Evolutionary conservation across 768 basidiomycete species (phyloP), one percentile per base, ranked within the genome.

Genomic region (Boletus bicolor): DNA sequence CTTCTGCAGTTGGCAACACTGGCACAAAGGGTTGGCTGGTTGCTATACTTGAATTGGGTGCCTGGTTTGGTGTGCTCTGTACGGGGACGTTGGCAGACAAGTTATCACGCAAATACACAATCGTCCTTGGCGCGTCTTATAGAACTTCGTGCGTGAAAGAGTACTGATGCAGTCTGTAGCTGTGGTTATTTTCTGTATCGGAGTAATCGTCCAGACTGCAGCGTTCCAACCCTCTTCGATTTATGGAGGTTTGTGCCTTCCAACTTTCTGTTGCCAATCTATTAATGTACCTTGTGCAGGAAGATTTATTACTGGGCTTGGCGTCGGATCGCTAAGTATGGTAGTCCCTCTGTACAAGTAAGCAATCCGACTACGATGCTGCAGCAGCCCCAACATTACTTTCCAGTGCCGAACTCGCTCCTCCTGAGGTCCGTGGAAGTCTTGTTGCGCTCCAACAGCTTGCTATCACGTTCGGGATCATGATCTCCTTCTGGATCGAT

Each of bases 361-460:
- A 34, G 67, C 44, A 36, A 44, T 35, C 10, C 15, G n/a, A 7
- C 11, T n/a, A 32, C 17, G 10, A 36, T 26, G 41, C 24, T 21
- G 5, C 15, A 11, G 14, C 36, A 17, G 11, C 7, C 32, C 12
- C 7, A 28, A 26, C 28, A 38, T 44, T 26, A 43, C 32, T 36
- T 55, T 41, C 36, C 39, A 65, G 74, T 59, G 77, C 77, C 39
- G 78, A 81, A 68, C 80, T 90, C 51, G 83, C 86, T 1, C 89
- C 90, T 28, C 87, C 89, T 4, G 90, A 91, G 72, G 87, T 92
- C 15, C 82, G 90, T 58, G 90, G 90, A 12, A 85, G 84, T 67
- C 74, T 92, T 37, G 89, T 91, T 49, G 89, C 87, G 4, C 79
- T 92, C 9, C 90, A 91, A 67, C 90, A 91, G 67, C 76, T 91